Evolutionary conservation across 2,329 filamentous ascomycete genomes (phyloP), one percentile per base, ranked within the genome.

Genomic region (Pseudogymnoascus sp.): DNA sequence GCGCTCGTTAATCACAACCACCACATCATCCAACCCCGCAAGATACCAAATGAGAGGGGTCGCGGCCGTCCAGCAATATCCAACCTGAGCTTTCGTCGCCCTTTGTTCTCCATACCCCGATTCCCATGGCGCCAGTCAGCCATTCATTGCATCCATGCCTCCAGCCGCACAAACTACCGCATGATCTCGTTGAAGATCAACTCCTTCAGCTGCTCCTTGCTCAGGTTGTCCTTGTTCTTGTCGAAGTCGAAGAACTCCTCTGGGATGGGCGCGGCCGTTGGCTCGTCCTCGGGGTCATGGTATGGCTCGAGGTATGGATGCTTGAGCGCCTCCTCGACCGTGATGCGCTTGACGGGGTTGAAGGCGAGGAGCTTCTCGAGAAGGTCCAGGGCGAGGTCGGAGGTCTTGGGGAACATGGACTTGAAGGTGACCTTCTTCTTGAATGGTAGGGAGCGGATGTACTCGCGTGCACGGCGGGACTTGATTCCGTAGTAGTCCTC

Each of bases 401-500:
- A 96, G n/a, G 92, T 97, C 83, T 97, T 97, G 68, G 94, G 93
- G 82, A 99, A 99, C 75, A 99, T 86, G 48, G 89, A 90, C 75
- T 94, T 90, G 85, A 97, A 94, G 0, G 94, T 92, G 58, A 97
- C 95, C 86, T 97, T 97, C 87, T 97, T 97, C 86, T 97, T 97
- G 82, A 97, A 97, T 15, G 94, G 93, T 55, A 97, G 84, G 61
- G 92, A 97, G 65, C 94, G 91, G 73, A 99, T 99, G 79, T 99
- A 99, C 78, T 99, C 94, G 67, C 94, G 86, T 59, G 94, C 94
- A 72, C 94, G 90, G 67, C 94, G 89, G 61, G 94, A 97, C 80
- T 99, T 99, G 84, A 99, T 99, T 67, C 94, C 94, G 71, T 99
- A 99, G 83, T 99, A 99, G 75, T 99, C 94, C 76, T 99, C 94